Base-by-base conservation (phyloP, 1,284 basidiomycete genomes). In the Ceratobasidium theobromae region DNA sequence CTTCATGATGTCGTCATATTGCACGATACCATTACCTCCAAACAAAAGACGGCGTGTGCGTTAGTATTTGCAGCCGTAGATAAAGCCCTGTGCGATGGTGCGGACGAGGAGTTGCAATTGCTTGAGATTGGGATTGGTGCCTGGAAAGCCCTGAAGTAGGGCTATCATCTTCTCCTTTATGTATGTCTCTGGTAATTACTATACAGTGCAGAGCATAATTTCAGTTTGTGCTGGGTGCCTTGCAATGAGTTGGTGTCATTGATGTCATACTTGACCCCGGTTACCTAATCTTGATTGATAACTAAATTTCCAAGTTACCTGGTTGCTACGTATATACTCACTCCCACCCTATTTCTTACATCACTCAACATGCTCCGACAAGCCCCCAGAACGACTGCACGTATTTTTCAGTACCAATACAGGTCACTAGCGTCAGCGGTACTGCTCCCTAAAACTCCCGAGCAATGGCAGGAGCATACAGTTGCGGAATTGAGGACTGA, bases 81-180 rank as follows among this genome's bases (percentile, higher is more conserved):
- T 80, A 98, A 99, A 76, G 93, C 92, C 0, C 79, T 99, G 46
- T 93, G 91, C 70, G 96, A 99, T 72, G 97, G 97, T 1, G 95
- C 93, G n/a, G 96, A 99, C 72, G 97, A 99, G 76, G 95, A 98
- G 76, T 79, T 99, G 40, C 98, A 97, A 87, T 84, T 95, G 53
- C 78, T 99, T 21, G 92, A 96, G 72, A 87, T 94, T 55, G 93
- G 86, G 40, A 76, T 98, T 58, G 83, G 86, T 41, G 80, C 97
- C 18, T 81, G 88, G 74, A 93, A 88, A 71, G 86, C 86, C 8
- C 71, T 80, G 25, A 55, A 54, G 30, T 67, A 38, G 9, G 16
- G 35, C 9, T 16, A 8, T 38, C 35, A 38, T 38, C 16, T 8
- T 38, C 16, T 16, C 9, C 35, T 38, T 38, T 38, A 8, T 8